Evolutionary conservation across 768 basidiomycete genomes (phyloP).

Genomic region (Russula griseocarnosa): DNA sequence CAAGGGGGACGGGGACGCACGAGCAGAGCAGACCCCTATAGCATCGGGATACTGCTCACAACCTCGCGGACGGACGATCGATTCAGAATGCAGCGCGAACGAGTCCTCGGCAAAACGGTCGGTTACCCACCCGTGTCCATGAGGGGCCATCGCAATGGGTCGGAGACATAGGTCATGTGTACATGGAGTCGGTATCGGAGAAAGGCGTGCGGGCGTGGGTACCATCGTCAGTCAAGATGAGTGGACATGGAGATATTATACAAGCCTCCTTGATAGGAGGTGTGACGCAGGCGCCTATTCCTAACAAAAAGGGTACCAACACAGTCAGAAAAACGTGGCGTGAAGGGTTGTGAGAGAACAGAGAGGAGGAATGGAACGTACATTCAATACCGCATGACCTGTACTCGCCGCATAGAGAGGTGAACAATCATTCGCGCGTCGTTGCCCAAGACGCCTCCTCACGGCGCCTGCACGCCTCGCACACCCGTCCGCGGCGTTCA

Average conservation of each 20-base stretch:
- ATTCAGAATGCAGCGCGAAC: conserved; percentile 4
- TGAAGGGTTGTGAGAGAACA: conserved; percentile 11
- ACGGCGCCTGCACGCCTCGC: conserved; percentile 27
- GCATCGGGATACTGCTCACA: not conserved
- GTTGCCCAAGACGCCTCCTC: conserved; percentile 27
- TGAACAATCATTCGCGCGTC: conserved; percentile 19
- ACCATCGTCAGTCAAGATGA: conserved; percentile 12
- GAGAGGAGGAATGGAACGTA: conserved; percentile 4
- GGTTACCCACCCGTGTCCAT: conserved; percentile 1
- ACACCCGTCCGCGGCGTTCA: conserved; percentile 24
- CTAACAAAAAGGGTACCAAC: conserved; percentile 14
- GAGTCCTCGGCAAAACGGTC: not conserved
- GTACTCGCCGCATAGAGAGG: not conserved
- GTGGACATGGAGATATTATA: conserved; percentile 10
- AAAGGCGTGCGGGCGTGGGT: not conserved
- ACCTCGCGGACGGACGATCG: not conserved
- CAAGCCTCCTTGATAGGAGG: conserved; percentile 23
- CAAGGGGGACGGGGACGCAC: not conserved
- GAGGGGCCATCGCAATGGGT: not conserved
- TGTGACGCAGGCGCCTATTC: conserved; percentile 19
- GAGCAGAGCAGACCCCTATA: not conserved
- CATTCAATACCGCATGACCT: conserved; percentile 24
- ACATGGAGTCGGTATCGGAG: conserved; percentile 18
- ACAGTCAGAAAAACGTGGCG: conserved; percentile 22
- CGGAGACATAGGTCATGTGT: conserved; percentile 21